Evolutionary conservation across 495 filamentous ascomycete species (phyloP).

Genomic region (Thermothielavioides terrestris): DNA sequence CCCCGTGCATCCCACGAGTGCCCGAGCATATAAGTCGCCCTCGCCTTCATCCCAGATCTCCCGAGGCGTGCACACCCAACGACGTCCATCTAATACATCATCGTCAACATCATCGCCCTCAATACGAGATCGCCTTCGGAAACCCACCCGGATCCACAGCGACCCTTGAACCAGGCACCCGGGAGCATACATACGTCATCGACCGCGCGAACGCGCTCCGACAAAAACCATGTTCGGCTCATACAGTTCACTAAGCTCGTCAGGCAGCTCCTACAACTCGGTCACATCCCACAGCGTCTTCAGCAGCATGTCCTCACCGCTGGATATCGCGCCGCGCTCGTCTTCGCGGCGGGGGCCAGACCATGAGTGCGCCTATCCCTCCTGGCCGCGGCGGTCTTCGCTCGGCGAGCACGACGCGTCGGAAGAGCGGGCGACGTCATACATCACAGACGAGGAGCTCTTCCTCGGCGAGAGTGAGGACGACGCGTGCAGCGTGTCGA

Average conservation of each 20-base stretch:
- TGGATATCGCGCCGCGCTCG: constrained; percentile 43
- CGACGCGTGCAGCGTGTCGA: constrained; percentile 38
- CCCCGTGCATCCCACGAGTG: constrained; percentile 1
- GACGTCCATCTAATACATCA: not conserved
- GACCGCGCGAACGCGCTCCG: constrained; percentile 2
- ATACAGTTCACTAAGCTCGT: constrained; percentile 32
- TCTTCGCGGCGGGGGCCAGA: constrained; percentile 32
- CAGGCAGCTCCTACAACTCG: constrained; percentile 20
- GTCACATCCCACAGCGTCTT: constrained; percentile 16
- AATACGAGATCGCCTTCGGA: not conserved
- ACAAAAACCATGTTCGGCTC: constrained; percentile 36
- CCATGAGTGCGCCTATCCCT: constrained; percentile 41
- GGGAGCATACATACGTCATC: too few species aligned
- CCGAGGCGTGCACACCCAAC: not conserved
- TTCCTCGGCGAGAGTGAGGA: constrained; percentile 32
- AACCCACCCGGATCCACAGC: not conserved
- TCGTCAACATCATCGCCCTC: constrained; percentile 8
- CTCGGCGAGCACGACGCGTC: constrained; percentile 31
- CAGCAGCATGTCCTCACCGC: constrained; percentile 37
- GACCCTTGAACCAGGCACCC: not conserved
- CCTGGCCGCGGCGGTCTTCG: constrained; percentile 40
- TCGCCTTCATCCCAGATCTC: constrained; percentile 8
- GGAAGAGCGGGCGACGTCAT: constrained; percentile 38
- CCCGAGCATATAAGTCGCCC: constrained; percentile 11
- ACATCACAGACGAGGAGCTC: constrained; percentile 44